Evolutionary conservation across 352 stramenopile species (phyloP), one percentile per base, ranked within the genome.

Genomic region (Phytopythium montanum): DNA sequence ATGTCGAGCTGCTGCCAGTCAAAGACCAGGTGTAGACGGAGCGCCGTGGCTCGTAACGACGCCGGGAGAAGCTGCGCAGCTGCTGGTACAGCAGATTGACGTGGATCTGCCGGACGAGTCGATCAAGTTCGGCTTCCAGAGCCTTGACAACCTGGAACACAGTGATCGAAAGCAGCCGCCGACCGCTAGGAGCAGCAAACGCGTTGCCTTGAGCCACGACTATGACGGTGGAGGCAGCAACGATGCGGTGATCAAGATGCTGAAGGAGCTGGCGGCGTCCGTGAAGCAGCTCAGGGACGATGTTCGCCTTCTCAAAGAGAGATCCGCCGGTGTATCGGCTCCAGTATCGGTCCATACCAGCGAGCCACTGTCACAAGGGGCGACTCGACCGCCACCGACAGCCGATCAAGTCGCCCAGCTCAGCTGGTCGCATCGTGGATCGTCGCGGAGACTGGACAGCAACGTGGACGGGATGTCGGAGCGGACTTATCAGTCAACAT

Each of bases 81-180:
- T 46, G 5, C 23, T 57, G 28, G 55, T 59, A 9, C 54, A 68
- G 38, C 50, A 52, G 2, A 68, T 68, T 9, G 56, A 68, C 25
- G 25, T 68, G 1, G 62, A 60, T 13, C 18, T 50, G 13, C 54
- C 55, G 3, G 56, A 68, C 13, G 56, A 57, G 16, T 51, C 62
- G 1, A 64, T 68, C 42, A 68, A 64, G 42, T 68, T 58, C 23
- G 62, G 62, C 1, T 68, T 68, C 36, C 56, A 68, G 31, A 60
- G 25, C 26, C 56, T 57, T n/a, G 51, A 61, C 45, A 52, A 5
- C 2, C 45, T 7, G 10, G 1, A 23, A 18, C n/a, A 7, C 12
- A 13, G 31, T 8, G 38, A 2, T 19, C 38, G 38, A 21, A 8
- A n/a, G 0, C 39, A 26, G 7, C 2, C 18, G 18, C 2, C 39